Conservation (phyloP, 352 stramenopile genomes). For the Phytophthora aleatoria region DNA sequence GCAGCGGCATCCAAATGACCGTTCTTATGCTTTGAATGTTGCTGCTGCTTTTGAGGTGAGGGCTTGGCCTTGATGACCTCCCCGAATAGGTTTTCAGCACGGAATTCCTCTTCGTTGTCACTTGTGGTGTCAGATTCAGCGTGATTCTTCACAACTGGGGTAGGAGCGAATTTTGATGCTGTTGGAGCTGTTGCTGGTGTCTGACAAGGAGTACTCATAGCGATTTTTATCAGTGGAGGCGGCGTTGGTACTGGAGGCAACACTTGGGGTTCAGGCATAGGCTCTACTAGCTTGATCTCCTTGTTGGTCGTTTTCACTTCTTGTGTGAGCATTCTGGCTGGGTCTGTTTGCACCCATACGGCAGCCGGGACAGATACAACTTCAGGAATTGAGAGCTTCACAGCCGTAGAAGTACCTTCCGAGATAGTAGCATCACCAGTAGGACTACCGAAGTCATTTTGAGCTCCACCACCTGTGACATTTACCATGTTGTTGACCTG, state of each 20-base stretch:
- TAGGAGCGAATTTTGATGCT: neutral
- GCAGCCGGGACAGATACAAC: neutral
- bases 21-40: neutral
- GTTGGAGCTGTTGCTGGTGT: neutral
- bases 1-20: neutral
- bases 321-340: neutral
- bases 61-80: constrained; percentile 10
- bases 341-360: neutral
- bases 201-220: constrained; percentile 1
- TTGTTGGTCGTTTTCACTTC: neutral
- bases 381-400: neutral
- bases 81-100: constrained; percentile 29
- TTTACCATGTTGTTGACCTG: neutral
- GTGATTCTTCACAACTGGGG: constrained; percentile 2
- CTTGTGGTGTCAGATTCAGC: constrained; percentile 11
- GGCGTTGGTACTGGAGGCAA: neutral
- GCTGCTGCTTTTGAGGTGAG: neutral
- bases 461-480: neutral
- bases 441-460: neutral
- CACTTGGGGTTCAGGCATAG: constrained; percentile 20
- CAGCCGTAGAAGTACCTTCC: neutral
- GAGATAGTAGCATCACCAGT: neutral
- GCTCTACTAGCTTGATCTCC: constrained; percentile 8
- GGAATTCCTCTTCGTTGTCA: constrained; percentile 23
- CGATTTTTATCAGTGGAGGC: constrained; percentile 10